These are phyloP conservation scores for Lachnellula cervina DNA, from an alignment of 2,329 filamentous ascomycete species.

Conservation along the genomic window DNA sequence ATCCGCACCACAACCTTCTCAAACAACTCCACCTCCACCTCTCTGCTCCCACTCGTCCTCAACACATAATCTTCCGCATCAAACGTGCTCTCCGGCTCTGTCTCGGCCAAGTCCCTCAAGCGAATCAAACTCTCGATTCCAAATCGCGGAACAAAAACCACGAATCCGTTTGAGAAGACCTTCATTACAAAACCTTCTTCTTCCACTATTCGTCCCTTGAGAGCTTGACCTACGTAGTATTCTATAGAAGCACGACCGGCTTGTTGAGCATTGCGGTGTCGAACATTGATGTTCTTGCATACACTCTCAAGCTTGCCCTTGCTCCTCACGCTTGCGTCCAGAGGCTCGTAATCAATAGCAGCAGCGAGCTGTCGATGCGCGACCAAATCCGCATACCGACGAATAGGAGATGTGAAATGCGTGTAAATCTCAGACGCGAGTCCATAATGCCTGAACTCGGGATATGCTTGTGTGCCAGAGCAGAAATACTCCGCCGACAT, in stretches of 20 bases:
- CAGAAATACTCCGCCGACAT: slow-evolving; percentile 98
- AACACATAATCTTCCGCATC: slow-evolving; percentile 83
- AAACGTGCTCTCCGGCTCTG: slow-evolving; percentile 74
- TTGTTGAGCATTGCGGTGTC: slow-evolving; percentile 94
- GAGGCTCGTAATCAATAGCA: slow-evolving; percentile 84
- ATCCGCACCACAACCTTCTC: slow-evolving; percentile 87
- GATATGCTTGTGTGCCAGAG: slow-evolving; percentile 85
- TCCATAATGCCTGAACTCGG: slow-evolving; percentile 95
- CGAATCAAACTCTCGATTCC: slow-evolving; percentile 91
- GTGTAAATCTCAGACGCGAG: slow-evolving; percentile 97
- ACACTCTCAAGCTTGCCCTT: slow-evolving; percentile 84
- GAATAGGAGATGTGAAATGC: slow-evolving; percentile 95
- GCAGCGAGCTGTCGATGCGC: slow-evolving; percentile 92
- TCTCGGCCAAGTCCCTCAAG: slow-evolving; percentile 72
- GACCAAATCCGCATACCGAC: slow-evolving; percentile 93
- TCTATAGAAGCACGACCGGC: slow-evolving; percentile 91
- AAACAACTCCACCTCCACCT: slow-evolving; percentile 73
- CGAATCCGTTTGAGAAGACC: slow-evolving; percentile 95
- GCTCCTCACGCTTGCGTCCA: slow-evolving; percentile 76
- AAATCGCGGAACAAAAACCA: slow-evolving; percentile 92
- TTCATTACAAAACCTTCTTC: slow-evolving; percentile 97
- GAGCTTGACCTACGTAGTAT: slow-evolving; percentile 95
- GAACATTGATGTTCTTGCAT: slow-evolving; percentile 97
- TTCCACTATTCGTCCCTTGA: slow-evolving; percentile 70
- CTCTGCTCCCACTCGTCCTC: slow-evolving; percentile 50